phyloP scores from a whole-genome alignment of 2,329 filamentous ascomycete species.

The Raffaelea albimanens region DNA sequence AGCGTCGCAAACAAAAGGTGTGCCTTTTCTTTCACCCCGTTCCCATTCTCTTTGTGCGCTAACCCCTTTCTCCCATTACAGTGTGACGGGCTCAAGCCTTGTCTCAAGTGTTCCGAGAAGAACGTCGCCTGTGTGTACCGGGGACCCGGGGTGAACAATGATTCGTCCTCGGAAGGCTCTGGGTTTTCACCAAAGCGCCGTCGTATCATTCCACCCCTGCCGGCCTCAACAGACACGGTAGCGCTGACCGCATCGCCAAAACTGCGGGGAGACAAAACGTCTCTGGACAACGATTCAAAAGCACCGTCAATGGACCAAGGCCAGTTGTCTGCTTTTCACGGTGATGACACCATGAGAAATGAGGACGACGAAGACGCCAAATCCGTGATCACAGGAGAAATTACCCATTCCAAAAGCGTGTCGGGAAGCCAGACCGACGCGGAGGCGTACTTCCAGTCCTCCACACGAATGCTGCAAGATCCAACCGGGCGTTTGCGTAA shows the following conservation, averaged over 20 bases:
- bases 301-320: no score
- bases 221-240: no score
- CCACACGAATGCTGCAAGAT: slow-evolving; percentile 51
- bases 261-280: no score
- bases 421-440: slow-evolving; percentile 39
- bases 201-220: no score
- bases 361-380: slow-evolving; percentile 17
- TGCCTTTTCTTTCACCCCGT: slow-evolving; percentile 15
- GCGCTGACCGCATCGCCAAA: no score
- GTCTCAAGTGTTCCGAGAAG: slow-evolving; percentile 48
- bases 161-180: slow-evolving; percentile 6
- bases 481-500: slow-evolving; percentile 45
- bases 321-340: no score
- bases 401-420: slow-evolving; percentile 26
- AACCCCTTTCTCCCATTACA: slow-evolving; percentile 16
- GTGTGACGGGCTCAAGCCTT: slow-evolving; percentile 51
- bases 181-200: slow-evolving; percentile 13
- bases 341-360: no score
- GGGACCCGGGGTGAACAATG: no score
- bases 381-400: no score
- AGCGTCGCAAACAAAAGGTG: slow-evolving; percentile 59
- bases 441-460: slow-evolving; percentile 44
- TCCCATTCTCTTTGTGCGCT: no score
- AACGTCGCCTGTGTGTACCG: slow-evolving; percentile 32
- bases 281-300: no score